A percentile compares a stretch with the other conserved stretches of the same genome.
Conservation (phyloP, 2,329 filamentous ascomycete species). For the Fragosphaeria purpurea region DNA sequence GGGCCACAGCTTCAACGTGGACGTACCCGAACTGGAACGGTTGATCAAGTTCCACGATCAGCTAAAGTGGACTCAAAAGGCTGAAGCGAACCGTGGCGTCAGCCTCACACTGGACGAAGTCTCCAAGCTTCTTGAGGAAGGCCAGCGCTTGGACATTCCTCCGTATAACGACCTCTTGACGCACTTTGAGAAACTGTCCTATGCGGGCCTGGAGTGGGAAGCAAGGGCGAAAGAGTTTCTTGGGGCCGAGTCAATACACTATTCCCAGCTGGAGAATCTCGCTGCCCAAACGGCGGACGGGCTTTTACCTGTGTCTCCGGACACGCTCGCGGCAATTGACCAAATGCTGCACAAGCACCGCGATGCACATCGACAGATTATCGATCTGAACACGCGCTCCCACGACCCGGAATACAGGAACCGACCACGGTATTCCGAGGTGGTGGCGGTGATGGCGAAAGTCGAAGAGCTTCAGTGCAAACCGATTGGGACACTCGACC, state of each 20-base stretch:
- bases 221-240: constrained; percentile 87
- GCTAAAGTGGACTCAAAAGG: constrained; percentile 79
- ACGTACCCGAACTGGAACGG: constrained; percentile 77
- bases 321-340: constrained; percentile 75
- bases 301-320: constrained; percentile 67
- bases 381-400: constrained; percentile 69
- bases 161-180: constrained; percentile 70
- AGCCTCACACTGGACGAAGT: constrained; percentile 71
- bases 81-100: constrained; percentile 51
- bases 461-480: constrained; percentile 87
- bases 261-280: constrained; percentile 85
- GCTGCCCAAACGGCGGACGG: constrained; percentile 66
- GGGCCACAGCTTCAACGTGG: constrained; percentile 80
- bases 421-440: constrained; percentile 78
- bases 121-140: constrained; percentile 65
- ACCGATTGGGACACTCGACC: constrained; percentile 77
- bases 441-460: constrained; percentile 80
- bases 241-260: constrained; percentile 83
- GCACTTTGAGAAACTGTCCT: constrained; percentile 65
- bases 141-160: constrained; percentile 65
- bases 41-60: constrained; percentile 74
- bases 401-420: constrained; percentile 65
- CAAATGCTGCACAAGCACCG: constrained; percentile 92
- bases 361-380: constrained; percentile 81
- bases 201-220: constrained; percentile 80